phyloP scores from a whole-genome alignment of 1,139 yeast genomes.

The Suhomyces bokatorum region DNA sequence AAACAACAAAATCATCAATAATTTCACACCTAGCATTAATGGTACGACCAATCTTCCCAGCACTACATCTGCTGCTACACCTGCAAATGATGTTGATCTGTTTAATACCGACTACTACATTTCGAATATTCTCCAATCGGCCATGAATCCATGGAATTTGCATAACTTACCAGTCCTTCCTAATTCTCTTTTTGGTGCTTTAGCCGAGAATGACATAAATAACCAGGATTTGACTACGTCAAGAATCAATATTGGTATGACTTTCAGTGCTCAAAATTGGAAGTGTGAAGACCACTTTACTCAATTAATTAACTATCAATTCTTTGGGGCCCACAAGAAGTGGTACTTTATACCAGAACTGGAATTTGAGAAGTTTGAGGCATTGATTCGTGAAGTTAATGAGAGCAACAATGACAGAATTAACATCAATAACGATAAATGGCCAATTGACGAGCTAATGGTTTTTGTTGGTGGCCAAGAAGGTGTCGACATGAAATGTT shows the following conservation, averaged over 20 bases:
- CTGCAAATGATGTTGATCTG: slow-evolving; percentile 19
- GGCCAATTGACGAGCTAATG: slow-evolving; percentile 23
- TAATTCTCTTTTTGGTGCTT: slow-evolving; percentile 49
- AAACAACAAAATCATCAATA: slow-evolving; percentile 11
- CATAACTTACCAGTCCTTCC: slow-evolving; percentile 62
- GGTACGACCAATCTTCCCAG: neutral
- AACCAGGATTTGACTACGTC: slow-evolving; percentile 38
- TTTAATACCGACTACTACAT: slow-evolving; percentile 27
- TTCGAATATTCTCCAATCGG: slow-evolving; percentile 22
- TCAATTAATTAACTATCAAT: slow-evolving; percentile 65
- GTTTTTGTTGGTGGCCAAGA: slow-evolving; percentile 16
- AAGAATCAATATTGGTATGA: slow-evolving; percentile 52
- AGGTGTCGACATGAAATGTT: slow-evolving; percentile 1
- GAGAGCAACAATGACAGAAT: slow-evolving; percentile 18
- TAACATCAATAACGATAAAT: slow-evolving; percentile 26
- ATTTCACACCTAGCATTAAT: slow-evolving; percentile 1
- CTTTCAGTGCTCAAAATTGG: slow-evolving; percentile 75
- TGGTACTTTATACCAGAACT: slow-evolving; percentile 83
- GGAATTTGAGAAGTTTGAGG: slow-evolving; percentile 63
- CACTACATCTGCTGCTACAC: neutral
- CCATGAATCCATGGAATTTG: slow-evolving; percentile 67
- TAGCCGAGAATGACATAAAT: slow-evolving; percentile 41
- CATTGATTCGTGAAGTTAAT: slow-evolving; percentile 28
- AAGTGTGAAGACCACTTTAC: slow-evolving; percentile 73
- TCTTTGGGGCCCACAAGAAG: slow-evolving; percentile 66